These are phyloP conservation scores for Cicer arietinum DNA, from an alignment of 306 rosid genomes.

Conservation along the genomic window DNA sequence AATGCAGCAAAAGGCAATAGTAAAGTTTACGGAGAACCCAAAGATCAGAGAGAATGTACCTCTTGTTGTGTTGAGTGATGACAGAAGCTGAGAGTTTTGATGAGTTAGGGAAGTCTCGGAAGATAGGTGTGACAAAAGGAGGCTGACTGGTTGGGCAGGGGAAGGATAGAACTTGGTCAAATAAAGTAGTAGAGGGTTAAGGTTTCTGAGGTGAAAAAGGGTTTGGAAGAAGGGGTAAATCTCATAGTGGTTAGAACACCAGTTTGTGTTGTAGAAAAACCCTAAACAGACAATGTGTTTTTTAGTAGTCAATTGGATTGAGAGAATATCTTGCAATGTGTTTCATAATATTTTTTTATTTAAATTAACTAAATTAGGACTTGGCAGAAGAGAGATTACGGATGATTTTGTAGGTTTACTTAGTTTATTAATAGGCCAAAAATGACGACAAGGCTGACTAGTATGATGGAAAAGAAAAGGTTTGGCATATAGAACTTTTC, in stretches of 20 bases:
- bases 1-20: background rate
- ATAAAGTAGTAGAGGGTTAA: background rate
- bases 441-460: conserved; percentile 11
- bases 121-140: background rate
- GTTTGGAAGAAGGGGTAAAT: background rate
- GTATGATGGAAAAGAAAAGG: conserved; percentile 4
- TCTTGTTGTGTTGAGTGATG: background rate
- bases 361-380: conserved; percentile 20
- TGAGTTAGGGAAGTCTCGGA: background rate
- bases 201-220: background rate
- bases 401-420: background rate
- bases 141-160: background rate
- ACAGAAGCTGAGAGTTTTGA: background rate
- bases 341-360: conserved; percentile 17
- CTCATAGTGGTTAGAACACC: background rate
- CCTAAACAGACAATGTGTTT: background rate
- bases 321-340: background rate
- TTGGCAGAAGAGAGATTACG: background rate
- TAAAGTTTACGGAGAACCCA: background rate
- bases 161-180: background rate
- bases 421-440: conserved; percentile 14
- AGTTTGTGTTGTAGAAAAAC: background rate
- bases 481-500: background rate
- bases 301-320: conserved; percentile 18
- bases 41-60: background rate